Conservation (phyloP, 192 early-diverging fungal species). For the Mortierella alpina region DNA sequence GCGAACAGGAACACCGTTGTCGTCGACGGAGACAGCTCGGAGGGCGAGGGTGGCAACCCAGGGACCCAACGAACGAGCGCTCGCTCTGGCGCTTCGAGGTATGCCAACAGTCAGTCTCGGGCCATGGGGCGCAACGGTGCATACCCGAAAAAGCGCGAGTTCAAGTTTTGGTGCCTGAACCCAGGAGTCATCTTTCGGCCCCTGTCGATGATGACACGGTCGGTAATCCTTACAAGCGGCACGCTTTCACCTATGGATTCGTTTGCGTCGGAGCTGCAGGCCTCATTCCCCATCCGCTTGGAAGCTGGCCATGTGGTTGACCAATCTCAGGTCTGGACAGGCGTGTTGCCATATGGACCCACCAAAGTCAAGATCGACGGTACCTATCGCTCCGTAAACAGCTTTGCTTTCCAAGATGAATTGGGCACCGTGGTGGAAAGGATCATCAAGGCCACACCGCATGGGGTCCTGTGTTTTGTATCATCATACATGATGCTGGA, state of each 20-base stretch:
- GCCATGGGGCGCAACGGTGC: not conserved
- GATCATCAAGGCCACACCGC: slow-evolving; percentile 52
- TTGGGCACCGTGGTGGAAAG: slow-evolving; percentile 23
- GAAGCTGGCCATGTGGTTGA: slow-evolving; percentile 71
- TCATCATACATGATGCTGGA: slow-evolving; percentile 21
- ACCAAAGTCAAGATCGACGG: slow-evolving; percentile 30
- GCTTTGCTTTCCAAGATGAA: slow-evolving; percentile 31
- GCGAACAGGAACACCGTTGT: not conserved
- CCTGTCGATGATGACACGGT: slow-evolving; percentile 55
- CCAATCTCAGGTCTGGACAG: slow-evolving; percentile 55
- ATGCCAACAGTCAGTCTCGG: not conserved
- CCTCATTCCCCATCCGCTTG: slow-evolving; percentile 57
- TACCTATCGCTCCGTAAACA: slow-evolving; percentile 12
- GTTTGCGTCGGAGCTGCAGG: slow-evolving; percentile 67
- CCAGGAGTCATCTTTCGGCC: slow-evolving; percentile 69
- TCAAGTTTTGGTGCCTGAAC: slow-evolving; percentile 74
- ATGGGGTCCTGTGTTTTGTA: slow-evolving; percentile 57
- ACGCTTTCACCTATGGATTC: slow-evolving; percentile 70
- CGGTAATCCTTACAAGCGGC: slow-evolving; percentile 71
- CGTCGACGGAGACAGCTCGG: not conserved
- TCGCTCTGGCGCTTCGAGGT: not conserved
- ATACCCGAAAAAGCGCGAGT: slow-evolving; percentile 17
- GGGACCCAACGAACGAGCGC: not conserved
- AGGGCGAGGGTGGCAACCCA: slow-evolving; percentile 1
- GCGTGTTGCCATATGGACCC: slow-evolving; percentile 23